Conservation (phyloP, 768 basidiomycete species). For the Auriscalpium microsporum region DNA sequence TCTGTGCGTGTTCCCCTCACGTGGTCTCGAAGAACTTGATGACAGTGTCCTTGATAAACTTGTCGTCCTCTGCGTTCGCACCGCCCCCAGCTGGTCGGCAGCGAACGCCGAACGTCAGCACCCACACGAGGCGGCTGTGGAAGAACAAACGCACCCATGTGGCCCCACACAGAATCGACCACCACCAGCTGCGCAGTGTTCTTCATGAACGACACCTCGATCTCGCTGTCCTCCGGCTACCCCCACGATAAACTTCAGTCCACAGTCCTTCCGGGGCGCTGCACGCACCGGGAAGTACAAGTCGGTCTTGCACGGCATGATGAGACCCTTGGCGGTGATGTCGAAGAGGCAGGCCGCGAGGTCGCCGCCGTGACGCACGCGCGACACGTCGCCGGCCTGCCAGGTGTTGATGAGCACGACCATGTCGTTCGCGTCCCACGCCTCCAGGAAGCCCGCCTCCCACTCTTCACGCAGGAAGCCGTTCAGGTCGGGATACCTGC, state of each 20-base stretch:
- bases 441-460: conserved; percentile 34
- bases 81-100: conserved; percentile 1
- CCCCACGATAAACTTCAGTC: conserved; percentile 1
- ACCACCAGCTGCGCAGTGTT: conserved; percentile 37
- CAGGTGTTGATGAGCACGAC: conserved; percentile 42
- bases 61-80: neutral
- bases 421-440: conserved; percentile 51
- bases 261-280: neutral
- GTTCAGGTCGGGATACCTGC: conserved; percentile 38
- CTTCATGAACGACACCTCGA: conserved; percentile 35
- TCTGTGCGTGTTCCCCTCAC: neutral
- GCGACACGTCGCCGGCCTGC: conserved; percentile 41
- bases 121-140: too few relatives aligned
- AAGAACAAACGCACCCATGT: conserved; percentile 33
- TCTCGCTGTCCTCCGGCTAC: conserved; percentile 48
- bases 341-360: conserved; percentile 30
- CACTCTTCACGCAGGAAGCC: conserved; percentile 42
- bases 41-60: neutral
- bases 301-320: conserved; percentile 52
- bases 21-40: neutral
- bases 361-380: conserved; percentile 34
- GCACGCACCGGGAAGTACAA: conserved; percentile 40
- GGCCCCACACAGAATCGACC: conserved; percentile 53
- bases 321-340: conserved; percentile 41
- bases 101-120: too few relatives aligned